Evolutionary conservation across 805 yeast genomes (phyloP).

Genomic region (Myxozyma neglecta): DNA sequence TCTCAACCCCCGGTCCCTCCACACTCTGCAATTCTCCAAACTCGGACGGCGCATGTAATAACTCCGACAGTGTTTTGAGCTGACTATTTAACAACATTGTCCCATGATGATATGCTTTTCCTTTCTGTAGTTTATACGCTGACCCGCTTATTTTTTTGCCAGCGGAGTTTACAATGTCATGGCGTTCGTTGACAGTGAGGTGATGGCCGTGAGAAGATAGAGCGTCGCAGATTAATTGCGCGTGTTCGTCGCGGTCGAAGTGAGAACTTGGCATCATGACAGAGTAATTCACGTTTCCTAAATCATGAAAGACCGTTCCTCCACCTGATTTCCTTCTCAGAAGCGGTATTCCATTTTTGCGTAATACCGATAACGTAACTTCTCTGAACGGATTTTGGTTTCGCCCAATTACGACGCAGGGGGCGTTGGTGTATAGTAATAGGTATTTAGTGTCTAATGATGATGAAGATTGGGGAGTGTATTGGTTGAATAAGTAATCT

Average conservation of each 20-base stretch:
- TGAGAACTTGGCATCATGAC: slow-evolving; percentile 67
- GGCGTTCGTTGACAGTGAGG: slow-evolving; percentile 65
- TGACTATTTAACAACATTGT: slow-evolving; percentile 81
- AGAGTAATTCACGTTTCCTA: slow-evolving; percentile 84
- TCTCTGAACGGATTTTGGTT: slow-evolving; percentile 96
- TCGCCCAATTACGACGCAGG: slow-evolving; percentile 92
- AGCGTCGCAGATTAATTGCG: slow-evolving; percentile 47
- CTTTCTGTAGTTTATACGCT: slow-evolving; percentile 81
- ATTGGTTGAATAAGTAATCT: slow-evolving; percentile 65
- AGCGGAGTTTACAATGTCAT: slow-evolving; percentile 64
- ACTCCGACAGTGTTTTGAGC: slow-evolving; percentile 56
- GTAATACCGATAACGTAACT: slow-evolving; percentile 59
- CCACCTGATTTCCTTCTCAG: slow-evolving; percentile 88
- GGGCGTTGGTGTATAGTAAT: slow-evolving; percentile 70
- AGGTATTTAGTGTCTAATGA: slow-evolving; percentile 48
- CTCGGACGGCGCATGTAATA: slow-evolving; percentile 51
- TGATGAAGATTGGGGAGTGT: slow-evolving; percentile 34
- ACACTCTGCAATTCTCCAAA: slow-evolving; percentile 45
- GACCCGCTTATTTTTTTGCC: slow-evolving; percentile 80
- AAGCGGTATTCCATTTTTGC: slow-evolving; percentile 57
- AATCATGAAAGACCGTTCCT: slow-evolving; percentile 94
- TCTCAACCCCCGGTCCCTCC: slow-evolving; percentile 58
- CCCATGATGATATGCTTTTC: slow-evolving; percentile 90
- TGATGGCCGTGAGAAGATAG: slow-evolving; percentile 31
- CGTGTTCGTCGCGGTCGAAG: slow-evolving; percentile 60